Evolutionary conservation across 495 filamentous ascomycete species (phyloP).

Genomic region (Penicillium simplicissimum): DNA sequence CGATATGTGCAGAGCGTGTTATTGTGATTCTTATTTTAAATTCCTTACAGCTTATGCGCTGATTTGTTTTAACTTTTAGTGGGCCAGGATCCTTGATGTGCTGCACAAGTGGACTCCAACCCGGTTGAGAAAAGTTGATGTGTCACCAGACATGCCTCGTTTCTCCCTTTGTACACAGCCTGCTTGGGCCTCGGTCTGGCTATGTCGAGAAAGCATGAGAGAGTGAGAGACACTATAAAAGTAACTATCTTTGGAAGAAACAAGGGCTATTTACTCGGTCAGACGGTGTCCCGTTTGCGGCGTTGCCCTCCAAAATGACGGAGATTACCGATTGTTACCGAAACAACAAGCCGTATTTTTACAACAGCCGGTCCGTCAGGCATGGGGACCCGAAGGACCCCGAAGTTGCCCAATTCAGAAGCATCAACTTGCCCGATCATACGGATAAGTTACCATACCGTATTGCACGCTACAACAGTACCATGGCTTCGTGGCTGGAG

Average conservation of each 20-base stretch:
- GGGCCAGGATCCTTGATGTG: not conserved
- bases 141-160: not conserved
- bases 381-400: not conserved
- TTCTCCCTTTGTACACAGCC: not conserved
- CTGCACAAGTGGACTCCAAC: not conserved
- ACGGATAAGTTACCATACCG: conserved; percentile 14
- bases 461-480: conserved; percentile 15
- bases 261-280: not conserved
- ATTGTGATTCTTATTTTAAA: not conserved
- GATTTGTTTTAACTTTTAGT: not conserved
- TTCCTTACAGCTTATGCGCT: not conserved
- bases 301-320: conserved; percentile 2
- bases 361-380: not conserved
- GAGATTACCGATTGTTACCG: conserved; percentile 2
- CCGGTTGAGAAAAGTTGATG: not conserved
- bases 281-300: conserved; percentile 24
- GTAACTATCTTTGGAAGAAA: not conserved
- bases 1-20: not conserved
- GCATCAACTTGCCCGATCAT: not conserved
- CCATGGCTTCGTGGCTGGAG: not conserved
- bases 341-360: not conserved
- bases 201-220: not conserved
- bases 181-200: conserved; percentile 1
- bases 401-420: not conserved
- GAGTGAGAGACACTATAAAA: not conserved